Evolutionary conservation across 140 eudicot genomes (phyloP), one percentile per base, ranked within the genome.

Genomic region (Stevia rebaudiana): DNA sequence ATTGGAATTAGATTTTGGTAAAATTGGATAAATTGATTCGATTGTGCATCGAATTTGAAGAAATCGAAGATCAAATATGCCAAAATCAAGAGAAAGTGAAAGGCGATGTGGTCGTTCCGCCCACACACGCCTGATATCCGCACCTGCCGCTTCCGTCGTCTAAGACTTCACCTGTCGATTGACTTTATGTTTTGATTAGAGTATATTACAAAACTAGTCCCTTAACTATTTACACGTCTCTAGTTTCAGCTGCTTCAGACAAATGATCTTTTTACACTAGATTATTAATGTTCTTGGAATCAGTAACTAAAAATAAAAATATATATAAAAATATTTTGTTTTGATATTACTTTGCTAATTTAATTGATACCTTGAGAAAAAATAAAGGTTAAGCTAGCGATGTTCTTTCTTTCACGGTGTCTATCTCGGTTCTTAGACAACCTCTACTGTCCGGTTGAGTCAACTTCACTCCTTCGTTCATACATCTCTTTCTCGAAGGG

Each of bases 91-190:
- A 39, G 30, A 46, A 13, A 36, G 31, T 10, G n/a, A 39, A 12
- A 4, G 53, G 10, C 12, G 5, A n/a, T 71, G 30, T 61, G 70
- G 72, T 73, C 78, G 78, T 42, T 24, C 48, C 30, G 78, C 65
- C 60, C 71, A 66, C 78, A 73, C 78, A 73, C 72, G 78, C 78
- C 72, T 73, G 6, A 46, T n/a, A 58, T 35, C 65, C 30, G 7
- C 65, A 58, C 47, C 65, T 28, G 15, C 47, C 30, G 47, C 5
- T 18, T 53, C 36, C 60, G 60, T 53, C 60, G 60, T 24, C 19
- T 12, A 11, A 18, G 17, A 11, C 36, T 33, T 17, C 31, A 6
- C 8, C 25, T 58, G 25, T 9, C 5, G 44, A 58, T 58, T 58
- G 46, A 31, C 17, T 58, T 57, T 17, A 33, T 57, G 22, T 23